Evolutionary conservation across 2,329 filamentous ascomycete species (phyloP), one percentile per base, ranked within the genome.

Genomic region (Diaporthe eres): DNA sequence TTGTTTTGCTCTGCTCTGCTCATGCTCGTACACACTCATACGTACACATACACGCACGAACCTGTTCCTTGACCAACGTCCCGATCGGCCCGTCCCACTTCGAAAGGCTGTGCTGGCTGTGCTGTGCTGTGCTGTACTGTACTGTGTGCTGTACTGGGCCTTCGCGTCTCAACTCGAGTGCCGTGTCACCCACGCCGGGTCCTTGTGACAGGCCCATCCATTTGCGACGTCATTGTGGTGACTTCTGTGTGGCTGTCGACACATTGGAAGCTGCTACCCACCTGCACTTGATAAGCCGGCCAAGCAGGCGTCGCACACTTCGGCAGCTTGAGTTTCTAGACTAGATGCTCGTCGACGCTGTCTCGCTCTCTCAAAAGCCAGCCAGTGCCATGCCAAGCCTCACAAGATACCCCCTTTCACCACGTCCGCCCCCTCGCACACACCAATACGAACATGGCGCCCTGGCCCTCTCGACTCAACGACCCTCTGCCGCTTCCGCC

Each of bases 331-430:
- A 22, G 25, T 47, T 7, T 31, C 37, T 63, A 49, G 44, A 22
- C 49, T 57, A 31, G 58, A 73, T 74, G 65, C 58, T 75, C 65
- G 57, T 72, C 53, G 42, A 67, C 25, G 13, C 55, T 55, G 60
- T 67, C 34, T 37, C 57, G 47, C 22, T 73, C 47, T 51, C 25
- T 63, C 63, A 60, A 70, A 55, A 70, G 42, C 58, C 72, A 70
- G 44, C 61, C 68, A 70, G 68, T 60, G 60, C 72, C 72, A 76
- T 76, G 75, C 70, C 60, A 76, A 55, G 53, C 39, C 74, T 42
- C 55, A 75, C 72, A 77, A 60, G 67, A 77, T 77, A 71, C 71
- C 68, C 49, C 37, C 61, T 75, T 70, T 67, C 60, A 70, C 75
- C 51, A 71, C 74, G 34, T 53, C 65, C 65, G 49, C 65, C 65